These are phyloP conservation scores for Orbilia ellipsospora DNA, from an alignment of 2,329 filamentous ascomycete genomes.

Conservation along the genomic window DNA sequence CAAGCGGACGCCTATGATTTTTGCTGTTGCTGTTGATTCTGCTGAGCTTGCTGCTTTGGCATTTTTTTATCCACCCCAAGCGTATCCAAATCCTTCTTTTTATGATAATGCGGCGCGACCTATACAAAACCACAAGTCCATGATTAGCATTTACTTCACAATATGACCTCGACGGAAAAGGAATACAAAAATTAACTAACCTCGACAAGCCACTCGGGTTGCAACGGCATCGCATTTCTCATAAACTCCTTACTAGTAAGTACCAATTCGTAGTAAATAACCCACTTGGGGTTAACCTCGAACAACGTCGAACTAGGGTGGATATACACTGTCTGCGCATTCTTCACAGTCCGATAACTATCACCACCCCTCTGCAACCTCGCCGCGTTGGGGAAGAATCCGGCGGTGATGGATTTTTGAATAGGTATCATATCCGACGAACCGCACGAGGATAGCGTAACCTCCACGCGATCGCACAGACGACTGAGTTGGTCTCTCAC, in stretches of 20 bases:
- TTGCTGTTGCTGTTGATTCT: slow-evolving; percentile 33
- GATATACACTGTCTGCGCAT: slow-evolving; percentile 86
- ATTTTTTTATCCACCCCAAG: slow-evolving; percentile 81
- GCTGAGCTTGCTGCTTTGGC: slow-evolving; percentile 66
- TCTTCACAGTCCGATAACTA: slow-evolving; percentile 91
- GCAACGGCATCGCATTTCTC: slow-evolving; percentile 84
- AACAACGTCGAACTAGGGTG: slow-evolving; percentile 87
- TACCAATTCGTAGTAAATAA: slow-evolving; percentile 87
- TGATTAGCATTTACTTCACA: slow-evolving; percentile 23
- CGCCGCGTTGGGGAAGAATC: slow-evolving; percentile 94
- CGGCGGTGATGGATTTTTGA: slow-evolving; percentile 86
- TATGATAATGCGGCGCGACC: slow-evolving; percentile 93
- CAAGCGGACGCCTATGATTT: not conserved
- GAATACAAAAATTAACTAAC: slow-evolving; percentile 15
- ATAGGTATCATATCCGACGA: slow-evolving; percentile 79
- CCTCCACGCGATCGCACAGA: slow-evolving; percentile 92
- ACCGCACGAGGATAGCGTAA: slow-evolving; percentile 73
- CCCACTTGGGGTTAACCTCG: slow-evolving; percentile 82
- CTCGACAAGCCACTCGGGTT: slow-evolving; percentile 85
- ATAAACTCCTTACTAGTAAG: slow-evolving; percentile 92
- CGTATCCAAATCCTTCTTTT: slow-evolving; percentile 86
- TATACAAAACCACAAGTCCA: slow-evolving; percentile 9
- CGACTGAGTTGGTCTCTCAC: slow-evolving; percentile 92
- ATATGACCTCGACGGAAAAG: not conserved
- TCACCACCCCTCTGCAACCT: slow-evolving; percentile 84